phyloP scores from a whole-genome alignment of 2,329 filamentous ascomycete genomes.

The Cercospora janseana region DNA sequence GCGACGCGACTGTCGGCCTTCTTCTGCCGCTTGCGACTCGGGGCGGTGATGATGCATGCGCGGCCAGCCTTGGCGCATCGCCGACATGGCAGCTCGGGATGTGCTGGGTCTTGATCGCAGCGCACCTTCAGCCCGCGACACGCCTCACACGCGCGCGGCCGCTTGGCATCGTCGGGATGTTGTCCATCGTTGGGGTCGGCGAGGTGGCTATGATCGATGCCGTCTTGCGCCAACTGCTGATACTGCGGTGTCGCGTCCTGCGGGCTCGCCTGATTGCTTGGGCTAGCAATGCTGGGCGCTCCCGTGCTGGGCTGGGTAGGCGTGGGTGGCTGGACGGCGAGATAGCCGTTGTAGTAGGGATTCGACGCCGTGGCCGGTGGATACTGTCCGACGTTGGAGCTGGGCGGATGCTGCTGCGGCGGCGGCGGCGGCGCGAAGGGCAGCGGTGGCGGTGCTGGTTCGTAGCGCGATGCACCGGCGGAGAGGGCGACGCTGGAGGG shows the following conservation, averaged over 20 bases:
- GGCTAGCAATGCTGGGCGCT: conserved; percentile 20
- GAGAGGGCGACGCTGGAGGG: conserved; percentile 1
- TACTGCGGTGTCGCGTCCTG: conserved; percentile 12
- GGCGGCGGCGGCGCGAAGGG: too few species aligned
- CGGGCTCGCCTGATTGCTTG: conserved; percentile 31
- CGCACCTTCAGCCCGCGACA: conserved; percentile 61
- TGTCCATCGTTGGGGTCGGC: conserved; percentile 14
- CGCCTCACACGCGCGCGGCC: conserved; percentile 49
- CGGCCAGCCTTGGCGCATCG: conserved; percentile 80
- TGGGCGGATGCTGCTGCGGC: conserved; percentile 1
- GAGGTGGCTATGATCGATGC: conserved; percentile 19
- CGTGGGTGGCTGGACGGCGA: conserved; percentile 21
- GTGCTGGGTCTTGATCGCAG: conserved; percentile 70
- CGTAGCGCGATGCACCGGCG: neutral
- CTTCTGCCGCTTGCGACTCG: conserved; percentile 76
- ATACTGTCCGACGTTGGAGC: conserved; percentile 8
- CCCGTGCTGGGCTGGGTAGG: conserved; percentile 20
- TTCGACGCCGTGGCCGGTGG: conserved; percentile 20
- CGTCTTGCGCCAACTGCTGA: conserved; percentile 16
- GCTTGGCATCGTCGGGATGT: conserved; percentile 42
- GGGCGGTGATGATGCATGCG: conserved; percentile 72
- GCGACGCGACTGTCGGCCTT: conserved; percentile 87
- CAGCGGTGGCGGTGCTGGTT: neutral
- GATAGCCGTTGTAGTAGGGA: conserved; percentile 29
- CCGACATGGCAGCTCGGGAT: conserved; percentile 57